Evolutionary conservation across 2,329 filamentous ascomycete genomes (phyloP).

Genomic region (Colletotrichum cuscutae): DNA sequence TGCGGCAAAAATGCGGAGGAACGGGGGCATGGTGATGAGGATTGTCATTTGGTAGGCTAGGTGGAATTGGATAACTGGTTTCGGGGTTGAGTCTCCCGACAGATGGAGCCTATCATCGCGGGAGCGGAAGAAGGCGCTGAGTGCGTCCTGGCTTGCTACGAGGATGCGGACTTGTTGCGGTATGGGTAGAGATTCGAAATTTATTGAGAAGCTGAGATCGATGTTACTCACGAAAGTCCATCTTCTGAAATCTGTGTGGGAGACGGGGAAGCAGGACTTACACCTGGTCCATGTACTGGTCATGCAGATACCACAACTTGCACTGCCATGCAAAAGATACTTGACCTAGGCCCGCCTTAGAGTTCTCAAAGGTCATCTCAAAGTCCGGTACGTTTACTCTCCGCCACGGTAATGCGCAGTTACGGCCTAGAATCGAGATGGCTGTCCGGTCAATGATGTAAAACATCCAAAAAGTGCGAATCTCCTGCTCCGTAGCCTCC

Average conservation of each 20-base stretch:
- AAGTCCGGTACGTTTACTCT: constrained; percentile 34
- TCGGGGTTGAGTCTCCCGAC: constrained; percentile 21
- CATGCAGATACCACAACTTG: constrained; percentile 36
- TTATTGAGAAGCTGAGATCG: constrained; percentile 22
- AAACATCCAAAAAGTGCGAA: constrained; percentile 37
- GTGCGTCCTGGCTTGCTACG: constrained; percentile 33
- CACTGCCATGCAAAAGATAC: constrained; percentile 36
- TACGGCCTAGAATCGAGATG: constrained; percentile 35
- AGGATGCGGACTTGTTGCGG: constrained; percentile 33
- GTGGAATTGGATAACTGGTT: constrained; percentile 34
- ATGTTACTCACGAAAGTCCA: background rate
- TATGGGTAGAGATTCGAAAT: constrained; percentile 34
- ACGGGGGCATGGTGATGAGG: constrained; percentile 34
- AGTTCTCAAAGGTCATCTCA: constrained; percentile 26
- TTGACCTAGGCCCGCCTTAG: constrained; percentile 23
- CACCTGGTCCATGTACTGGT: constrained; percentile 37
- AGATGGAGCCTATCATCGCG: constrained; percentile 29
- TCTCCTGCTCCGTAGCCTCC: constrained; percentile 32
- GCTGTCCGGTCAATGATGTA: constrained; percentile 36
- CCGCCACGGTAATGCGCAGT: constrained; percentile 35
- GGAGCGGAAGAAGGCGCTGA: constrained; percentile 33
- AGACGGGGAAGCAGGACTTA: constrained; percentile 5
- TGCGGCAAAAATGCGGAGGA: constrained; percentile 33
- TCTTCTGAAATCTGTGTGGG: too few species aligned
- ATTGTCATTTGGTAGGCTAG: constrained; percentile 36